phyloP scores from a whole-genome alignment of 371 early-diverging fungal genomes.

The Mucor circinelloides region DNA sequence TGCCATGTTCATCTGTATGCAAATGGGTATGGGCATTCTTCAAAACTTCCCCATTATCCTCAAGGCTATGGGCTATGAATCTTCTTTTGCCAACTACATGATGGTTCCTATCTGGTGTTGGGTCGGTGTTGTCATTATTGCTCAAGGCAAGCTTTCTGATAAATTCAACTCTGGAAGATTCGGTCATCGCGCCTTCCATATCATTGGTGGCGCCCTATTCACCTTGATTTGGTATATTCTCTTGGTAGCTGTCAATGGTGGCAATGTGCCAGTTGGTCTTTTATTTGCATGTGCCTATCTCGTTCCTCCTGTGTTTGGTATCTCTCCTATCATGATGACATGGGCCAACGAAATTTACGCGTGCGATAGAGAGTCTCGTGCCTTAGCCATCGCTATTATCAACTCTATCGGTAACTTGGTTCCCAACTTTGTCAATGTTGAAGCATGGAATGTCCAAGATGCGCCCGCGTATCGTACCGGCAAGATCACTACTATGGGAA shows the following conservation, averaged over 20 bases:
- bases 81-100: constrained; percentile 49
- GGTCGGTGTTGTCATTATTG: constrained; percentile 43
- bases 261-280: constrained; percentile 30
- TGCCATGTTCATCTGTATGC: constrained; percentile 44
- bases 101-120: constrained; percentile 46
- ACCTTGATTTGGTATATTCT: constrained; percentile 53
- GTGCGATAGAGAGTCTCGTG: constrained; percentile 33
- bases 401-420: constrained; percentile 43
- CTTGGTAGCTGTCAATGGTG: constrained; percentile 55
- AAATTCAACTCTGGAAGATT: constrained; percentile 1
- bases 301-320: constrained; percentile 36
- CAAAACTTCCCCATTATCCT: constrained; percentile 47
- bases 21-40: constrained; percentile 50
- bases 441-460: constrained; percentile 31
- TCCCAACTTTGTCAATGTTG: constrained; percentile 42
- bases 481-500: constrained; percentile 40
- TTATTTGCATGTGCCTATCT: constrained; percentile 40
- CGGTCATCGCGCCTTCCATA: constrained; percentile 42
- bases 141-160: constrained; percentile 47
- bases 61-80: constrained; percentile 28
- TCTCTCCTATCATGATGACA: constrained; percentile 43
- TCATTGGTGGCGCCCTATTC: constrained; percentile 38
- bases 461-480: constrained; percentile 36
- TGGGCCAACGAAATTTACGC: constrained; percentile 47
- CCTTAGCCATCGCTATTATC: constrained; percentile 42